These are phyloP conservation scores for Populus trichocarpa DNA, from an alignment of 441 rosid species.

Conservation along the genomic window DNA sequence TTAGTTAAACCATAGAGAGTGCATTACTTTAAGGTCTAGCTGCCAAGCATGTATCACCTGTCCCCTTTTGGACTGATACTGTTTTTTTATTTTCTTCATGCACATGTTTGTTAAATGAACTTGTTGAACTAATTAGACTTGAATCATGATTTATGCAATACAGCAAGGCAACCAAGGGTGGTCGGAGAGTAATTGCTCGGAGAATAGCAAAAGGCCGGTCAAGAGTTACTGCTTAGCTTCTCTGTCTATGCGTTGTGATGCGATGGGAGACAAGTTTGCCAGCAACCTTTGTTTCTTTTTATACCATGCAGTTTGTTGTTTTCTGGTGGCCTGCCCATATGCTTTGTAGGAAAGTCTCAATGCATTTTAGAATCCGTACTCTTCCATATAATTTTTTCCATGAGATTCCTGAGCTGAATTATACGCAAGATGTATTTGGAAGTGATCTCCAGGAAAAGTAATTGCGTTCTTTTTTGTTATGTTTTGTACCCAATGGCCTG, in stretches of 20 bases:
- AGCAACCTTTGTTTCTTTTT: conserved; percentile 12
- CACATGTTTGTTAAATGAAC: neutral
- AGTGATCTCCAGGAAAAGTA: neutral
- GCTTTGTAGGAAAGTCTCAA: neutral
- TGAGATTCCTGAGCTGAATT: conserved; percentile 7
- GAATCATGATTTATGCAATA: conserved; percentile 21
- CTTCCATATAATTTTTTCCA: neutral
- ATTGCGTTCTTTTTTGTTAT: neutral
- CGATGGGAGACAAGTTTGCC: neutral
- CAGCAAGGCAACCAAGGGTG: conserved; percentile 99
- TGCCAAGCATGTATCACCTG: neutral
- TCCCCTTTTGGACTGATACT: neutral
- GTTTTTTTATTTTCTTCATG: neutral
- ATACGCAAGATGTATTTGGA: conserved; percentile 1
- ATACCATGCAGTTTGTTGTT: conserved; percentile 5
- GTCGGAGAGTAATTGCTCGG: conserved; percentile 91
- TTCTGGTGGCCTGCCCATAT: neutral
- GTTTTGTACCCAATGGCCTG: neutral
- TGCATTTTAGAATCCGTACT: conserved; percentile 13
- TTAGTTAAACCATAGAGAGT: neutral
- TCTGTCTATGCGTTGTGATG: neutral
- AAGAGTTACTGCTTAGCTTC: conserved; percentile 75
- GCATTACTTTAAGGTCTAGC: neutral
- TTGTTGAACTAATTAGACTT: conserved; percentile 3
- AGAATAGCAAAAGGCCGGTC: conserved; percentile 93